Base-by-base conservation (phyloP, 2,329 filamentous ascomycete genomes). In the Epicoccum nigrum region DNA sequence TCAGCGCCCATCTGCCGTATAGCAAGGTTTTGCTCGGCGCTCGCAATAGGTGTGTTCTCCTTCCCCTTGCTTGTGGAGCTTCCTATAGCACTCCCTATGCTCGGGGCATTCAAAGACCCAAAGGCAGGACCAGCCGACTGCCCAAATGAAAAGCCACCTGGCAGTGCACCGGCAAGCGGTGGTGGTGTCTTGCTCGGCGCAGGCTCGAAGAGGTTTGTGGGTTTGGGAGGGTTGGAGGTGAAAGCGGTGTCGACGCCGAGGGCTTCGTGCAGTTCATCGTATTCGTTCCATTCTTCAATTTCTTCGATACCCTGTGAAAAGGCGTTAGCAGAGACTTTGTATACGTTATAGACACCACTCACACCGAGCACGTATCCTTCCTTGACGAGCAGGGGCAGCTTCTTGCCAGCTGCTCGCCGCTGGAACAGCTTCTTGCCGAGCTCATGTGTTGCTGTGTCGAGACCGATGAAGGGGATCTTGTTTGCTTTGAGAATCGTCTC, bases 211-310 rank as follows among this genome's bases (percentile, higher is more conserved):
- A 54, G 46, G 47, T 45, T 47, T n/a, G 60, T 46, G 27, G 65
- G 60, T 35, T 66, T 67, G 47, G 72, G 52, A 61, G 70, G 56
- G 62, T 65, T 71, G 16, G 65, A 66, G 54, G 72, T 62, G 34
- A 69, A 63, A 19, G 60, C 55, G 8, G 60, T 45, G 25, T 64
- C 64, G n/a, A 67, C 59, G n/a, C 80, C 80, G 64, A 97, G 85
- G 65, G 93, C 88, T 75, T 93, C 85, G 74, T 92, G 91, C 55
- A 99, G 83, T 76, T 97, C 93, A 75, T 92, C 92, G 75, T 95
- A 97, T 74, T 99, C 94, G 78, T 99, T 99, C 94, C 93, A 97
- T 72, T 99, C 94, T 76, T 99, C 94, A 58, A 97, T 86, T 74
- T 97, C 88, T 58, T 93, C 88, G 41, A 97, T 82, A 72, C 97